These are phyloP conservation scores for Cochlearia excelsa DNA, from an alignment of 345 rosid species.

Conservation along the genomic window DNA sequence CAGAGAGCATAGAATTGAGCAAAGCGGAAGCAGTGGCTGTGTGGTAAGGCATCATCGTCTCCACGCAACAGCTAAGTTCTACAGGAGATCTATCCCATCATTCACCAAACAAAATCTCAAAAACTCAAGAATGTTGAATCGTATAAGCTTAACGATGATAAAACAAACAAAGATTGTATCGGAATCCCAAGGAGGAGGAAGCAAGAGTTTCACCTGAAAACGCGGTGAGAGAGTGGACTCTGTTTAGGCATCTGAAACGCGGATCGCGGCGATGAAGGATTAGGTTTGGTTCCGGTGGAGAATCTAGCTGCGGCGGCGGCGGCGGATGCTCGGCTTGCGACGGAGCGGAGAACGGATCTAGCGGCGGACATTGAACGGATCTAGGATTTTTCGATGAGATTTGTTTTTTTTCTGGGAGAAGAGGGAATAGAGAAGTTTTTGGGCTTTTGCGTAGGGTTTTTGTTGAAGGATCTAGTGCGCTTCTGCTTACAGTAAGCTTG, in stretches of 20 bases:
- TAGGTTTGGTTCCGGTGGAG: conserved; percentile 29
- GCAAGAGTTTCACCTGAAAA: conserved; percentile 50
- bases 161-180: no score
- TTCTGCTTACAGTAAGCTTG: no score
- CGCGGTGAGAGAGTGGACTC: conserved; percentile 46
- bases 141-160: no score
- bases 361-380: conserved; percentile 56
- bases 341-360: conserved; percentile 59
- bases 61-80: conserved; percentile 72
- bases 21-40: conserved; percentile 82
- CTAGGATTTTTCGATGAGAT: not conserved
- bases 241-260: conserved; percentile 49
- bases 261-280: conserved; percentile 38
- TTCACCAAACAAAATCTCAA: no score
- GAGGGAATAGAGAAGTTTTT: no score
- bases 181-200: no score
- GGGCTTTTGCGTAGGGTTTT: no score
- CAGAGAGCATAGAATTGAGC: conserved; percentile 80
- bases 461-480: no score
- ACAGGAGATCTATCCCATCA: conserved; percentile 56
- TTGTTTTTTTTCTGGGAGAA: no score
- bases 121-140: not conserved
- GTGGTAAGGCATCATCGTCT: conserved; percentile 80
- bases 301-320: conserved; percentile 29
- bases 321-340: conserved; percentile 34